These are phyloP conservation scores for Apiospora malaysiana DNA, from an alignment of 2,329 filamentous ascomycete genomes.

Conservation along the genomic window DNA sequence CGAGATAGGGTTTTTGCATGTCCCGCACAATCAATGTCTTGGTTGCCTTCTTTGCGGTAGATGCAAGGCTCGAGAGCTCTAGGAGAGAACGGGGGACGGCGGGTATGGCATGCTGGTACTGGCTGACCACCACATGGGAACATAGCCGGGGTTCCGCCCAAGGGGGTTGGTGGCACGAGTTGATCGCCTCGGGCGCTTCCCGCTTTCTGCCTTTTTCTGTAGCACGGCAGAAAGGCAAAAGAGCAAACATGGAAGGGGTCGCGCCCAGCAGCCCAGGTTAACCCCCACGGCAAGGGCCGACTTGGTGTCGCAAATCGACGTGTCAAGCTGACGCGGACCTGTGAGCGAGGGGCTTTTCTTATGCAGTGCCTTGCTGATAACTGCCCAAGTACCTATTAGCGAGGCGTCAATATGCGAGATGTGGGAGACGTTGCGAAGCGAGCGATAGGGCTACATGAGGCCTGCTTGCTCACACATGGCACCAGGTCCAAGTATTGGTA, in stretches of 20 bases:
- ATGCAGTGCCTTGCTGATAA: background rate
- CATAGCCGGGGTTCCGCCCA: background rate
- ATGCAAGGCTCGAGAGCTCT: background rate
- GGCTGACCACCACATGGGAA: constrained; percentile 4
- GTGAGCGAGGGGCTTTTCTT: background rate
- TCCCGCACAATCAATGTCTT: background rate
- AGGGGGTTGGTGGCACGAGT: background rate
- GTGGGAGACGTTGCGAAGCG: background rate
- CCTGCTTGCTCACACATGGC: background rate
- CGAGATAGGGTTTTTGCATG: background rate
- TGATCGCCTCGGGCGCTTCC: constrained; percentile 17
- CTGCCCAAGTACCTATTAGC: background rate
- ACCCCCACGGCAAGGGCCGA: constrained; percentile 2
- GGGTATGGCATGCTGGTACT: background rate
- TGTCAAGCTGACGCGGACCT: constrained; percentile 10
- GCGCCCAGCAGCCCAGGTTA: background rate
- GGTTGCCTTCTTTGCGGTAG: background rate
- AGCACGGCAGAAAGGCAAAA: constrained; percentile 14
- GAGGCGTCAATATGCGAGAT: background rate
- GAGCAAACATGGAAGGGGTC: background rate
- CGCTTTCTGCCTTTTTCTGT: constrained; percentile 8
- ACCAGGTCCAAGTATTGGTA: background rate
- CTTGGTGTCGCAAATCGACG: background rate
- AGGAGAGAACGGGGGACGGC: background rate
- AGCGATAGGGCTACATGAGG: background rate